Conservation (phyloP, 768 basidiomycete genomes). For the Fomitopsis pulvina region DNA sequence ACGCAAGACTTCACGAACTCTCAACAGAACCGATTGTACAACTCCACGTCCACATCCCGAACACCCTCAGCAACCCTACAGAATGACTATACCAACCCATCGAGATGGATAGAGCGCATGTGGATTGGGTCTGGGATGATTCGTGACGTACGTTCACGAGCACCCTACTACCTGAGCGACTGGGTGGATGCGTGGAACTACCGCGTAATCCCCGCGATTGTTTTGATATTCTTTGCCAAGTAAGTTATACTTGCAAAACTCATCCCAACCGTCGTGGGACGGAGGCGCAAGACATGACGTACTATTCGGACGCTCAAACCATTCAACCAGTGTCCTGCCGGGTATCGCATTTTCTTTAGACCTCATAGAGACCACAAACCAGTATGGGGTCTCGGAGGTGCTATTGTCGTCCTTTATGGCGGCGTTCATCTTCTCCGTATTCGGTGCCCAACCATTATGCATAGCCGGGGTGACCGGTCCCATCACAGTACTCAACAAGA, state of each 20-base stretch:
- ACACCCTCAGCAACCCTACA: conserved; percentile 10
- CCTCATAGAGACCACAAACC: conserved; percentile 82
- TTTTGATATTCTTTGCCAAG: conserved; percentile 84
- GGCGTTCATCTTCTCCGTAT: conserved; percentile 78
- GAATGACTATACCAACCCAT: not conserved
- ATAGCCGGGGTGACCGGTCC: conserved; percentile 92
- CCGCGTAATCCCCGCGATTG: conserved; percentile 80
- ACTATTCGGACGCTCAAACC: not conserved
- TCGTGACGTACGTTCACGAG: conserved; percentile 61
- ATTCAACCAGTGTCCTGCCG: conserved; percentile 59
- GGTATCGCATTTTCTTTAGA: conserved; percentile 91
- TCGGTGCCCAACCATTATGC: conserved; percentile 87
- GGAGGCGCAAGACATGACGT: no score
- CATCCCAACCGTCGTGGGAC: no score
- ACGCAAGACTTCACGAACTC: no score
- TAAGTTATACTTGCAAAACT: conserved; percentile 26
- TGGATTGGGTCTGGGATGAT: conserved; percentile 52
- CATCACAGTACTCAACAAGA: conserved; percentile 90
- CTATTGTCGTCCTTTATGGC: conserved; percentile 83
- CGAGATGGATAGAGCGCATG: conserved; percentile 1
- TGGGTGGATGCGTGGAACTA: conserved; percentile 94
- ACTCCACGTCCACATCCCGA: conserved; percentile 1
- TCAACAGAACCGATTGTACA: no score
- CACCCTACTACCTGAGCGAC: conserved; percentile 78
- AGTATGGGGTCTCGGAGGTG: conserved; percentile 89